Evolutionary conservation across 305 asterid genomes (phyloP).

Genomic region (Stenogyne calaminthoides): DNA sequence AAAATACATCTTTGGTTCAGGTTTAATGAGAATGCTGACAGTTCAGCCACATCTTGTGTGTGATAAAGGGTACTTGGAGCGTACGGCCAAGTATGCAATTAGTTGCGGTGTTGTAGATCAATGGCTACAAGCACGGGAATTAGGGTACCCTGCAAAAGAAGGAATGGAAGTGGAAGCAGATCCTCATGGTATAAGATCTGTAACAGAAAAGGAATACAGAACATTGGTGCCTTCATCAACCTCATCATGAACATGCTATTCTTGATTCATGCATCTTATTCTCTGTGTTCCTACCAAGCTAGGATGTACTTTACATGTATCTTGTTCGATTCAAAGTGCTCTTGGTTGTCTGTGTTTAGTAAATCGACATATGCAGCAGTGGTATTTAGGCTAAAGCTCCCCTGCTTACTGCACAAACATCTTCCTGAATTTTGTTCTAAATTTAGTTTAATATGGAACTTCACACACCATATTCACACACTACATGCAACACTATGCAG

Average conservation of each 20-base stretch:
- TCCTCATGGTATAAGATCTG: conserved; percentile 66
- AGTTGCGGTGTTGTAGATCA: conserved; percentile 88
- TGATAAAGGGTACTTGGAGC: conserved; percentile 73
- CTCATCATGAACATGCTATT: conserved; percentile 35
- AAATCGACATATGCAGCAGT: too few relatives aligned
- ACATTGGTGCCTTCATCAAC: conserved; percentile 56
- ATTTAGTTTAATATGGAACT: too few relatives aligned
- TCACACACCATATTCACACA: too few relatives aligned
- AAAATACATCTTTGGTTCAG: conserved; percentile 35
- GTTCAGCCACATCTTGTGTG: conserved; percentile 74
- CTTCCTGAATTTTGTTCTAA: too few relatives aligned
- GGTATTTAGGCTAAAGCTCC: too few relatives aligned
- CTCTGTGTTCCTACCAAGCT: background rate
- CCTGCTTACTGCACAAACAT: too few relatives aligned
- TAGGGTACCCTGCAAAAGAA: conserved; percentile 88
- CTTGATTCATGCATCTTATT: conserved; percentile 5
- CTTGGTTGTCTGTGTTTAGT: too few relatives aligned
- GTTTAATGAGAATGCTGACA: conserved; percentile 73
- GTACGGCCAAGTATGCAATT: conserved; percentile 68
- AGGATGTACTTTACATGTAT: conserved; percentile 4
- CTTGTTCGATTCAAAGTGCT: background rate
- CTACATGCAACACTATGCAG: too few relatives aligned
- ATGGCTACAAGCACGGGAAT: conserved; percentile 70
- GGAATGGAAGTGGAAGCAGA: conserved; percentile 78
- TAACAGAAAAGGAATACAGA: conserved; percentile 82